Evolutionary conservation across 2,329 filamentous ascomycete genomes (phyloP), one percentile per base, ranked within the genome.

Genomic region (Mollisia scopiformis): DNA sequence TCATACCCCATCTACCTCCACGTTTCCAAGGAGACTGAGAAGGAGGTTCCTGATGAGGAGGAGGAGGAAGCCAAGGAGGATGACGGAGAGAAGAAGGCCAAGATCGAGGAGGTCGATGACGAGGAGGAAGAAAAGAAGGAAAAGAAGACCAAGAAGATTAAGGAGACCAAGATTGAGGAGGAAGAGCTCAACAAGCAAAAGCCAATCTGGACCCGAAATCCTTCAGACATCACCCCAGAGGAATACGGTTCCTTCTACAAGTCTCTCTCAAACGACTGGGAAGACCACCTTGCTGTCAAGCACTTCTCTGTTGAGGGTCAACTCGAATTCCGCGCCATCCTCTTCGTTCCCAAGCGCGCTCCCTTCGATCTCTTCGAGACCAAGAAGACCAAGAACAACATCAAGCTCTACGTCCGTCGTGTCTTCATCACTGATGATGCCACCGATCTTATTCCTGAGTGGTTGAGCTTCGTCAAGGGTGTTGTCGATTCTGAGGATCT

Each of bases 321-420:
- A 86, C 93, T 99, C 71, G 95, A 99, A 84, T 99, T 99, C 93
- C 94, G 94, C 70, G 95, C 95, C 71, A 97, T 99, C 81, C 93
- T 99, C 78, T 99, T 96, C 85, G 94, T 99, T 58, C 95, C 95
- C 78, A 98, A 99, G 92, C 94, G 95, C 75, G 95, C 95, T 80
- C 95, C 95, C 74, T 99, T 99, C 80, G 95, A 99, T 77, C 91
- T 99, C 66, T 99, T 99, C 80, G 95, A 99, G 91, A 97, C 94
- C 78, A 99, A 99, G 92, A 97, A 97, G 91, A 97, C 94, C 78
- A 99, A 99, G 93, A 99, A 98, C 91, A 99, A 99, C 91, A 98
- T 99, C 88, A 99, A 99, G 90, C 90, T 99, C 74, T 99, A 99
- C 84, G 95, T 99, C 76, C 94, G 95, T 80, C 95, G 95, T 79